phyloP scores from a whole-genome alignment of 2,329 filamentous ascomycete genomes.

The Madurella fahalii region DNA sequence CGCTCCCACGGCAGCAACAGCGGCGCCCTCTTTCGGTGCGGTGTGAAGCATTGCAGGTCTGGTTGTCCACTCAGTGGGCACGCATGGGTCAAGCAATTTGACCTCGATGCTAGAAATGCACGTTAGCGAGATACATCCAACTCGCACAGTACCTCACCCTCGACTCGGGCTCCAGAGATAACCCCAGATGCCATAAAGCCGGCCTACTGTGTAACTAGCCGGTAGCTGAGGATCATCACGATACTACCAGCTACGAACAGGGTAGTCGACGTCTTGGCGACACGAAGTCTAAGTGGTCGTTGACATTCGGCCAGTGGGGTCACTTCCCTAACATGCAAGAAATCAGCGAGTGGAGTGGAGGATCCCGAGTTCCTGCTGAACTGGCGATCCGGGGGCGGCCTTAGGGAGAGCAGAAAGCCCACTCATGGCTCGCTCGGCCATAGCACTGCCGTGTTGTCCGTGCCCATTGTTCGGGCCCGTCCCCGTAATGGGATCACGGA shows the following conservation, averaged over 20 bases:
- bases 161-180: neutral
- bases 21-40: conserved; percentile 12
- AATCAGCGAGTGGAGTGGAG: neutral
- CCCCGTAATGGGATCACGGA: too few relatives aligned
- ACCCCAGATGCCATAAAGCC: too few relatives aligned
- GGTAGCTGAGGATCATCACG: too few relatives aligned
- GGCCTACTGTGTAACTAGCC: too few relatives aligned
- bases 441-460: too few relatives aligned
- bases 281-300: too few relatives aligned
- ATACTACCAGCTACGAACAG: too few relatives aligned
- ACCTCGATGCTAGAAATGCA: conserved; percentile 3
- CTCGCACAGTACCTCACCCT: neutral
- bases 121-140: neutral
- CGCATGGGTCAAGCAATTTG: conserved; percentile 20
- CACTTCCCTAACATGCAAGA: too few relatives aligned
- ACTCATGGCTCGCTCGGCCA: too few relatives aligned
- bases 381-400: neutral
- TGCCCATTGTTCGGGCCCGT: too few relatives aligned
- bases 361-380: neutral
- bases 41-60: conserved; percentile 20
- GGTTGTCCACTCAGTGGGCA: conserved; percentile 15
- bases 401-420: neutral
- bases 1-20: neutral
- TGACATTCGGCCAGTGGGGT: too few relatives aligned
- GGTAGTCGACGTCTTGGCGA: too few relatives aligned